A percentile compares a stretch with the other conserved stretches of the same genome.
Conservation (phyloP, 257 asterid genomes). For the Solanum chaucha region DNA sequence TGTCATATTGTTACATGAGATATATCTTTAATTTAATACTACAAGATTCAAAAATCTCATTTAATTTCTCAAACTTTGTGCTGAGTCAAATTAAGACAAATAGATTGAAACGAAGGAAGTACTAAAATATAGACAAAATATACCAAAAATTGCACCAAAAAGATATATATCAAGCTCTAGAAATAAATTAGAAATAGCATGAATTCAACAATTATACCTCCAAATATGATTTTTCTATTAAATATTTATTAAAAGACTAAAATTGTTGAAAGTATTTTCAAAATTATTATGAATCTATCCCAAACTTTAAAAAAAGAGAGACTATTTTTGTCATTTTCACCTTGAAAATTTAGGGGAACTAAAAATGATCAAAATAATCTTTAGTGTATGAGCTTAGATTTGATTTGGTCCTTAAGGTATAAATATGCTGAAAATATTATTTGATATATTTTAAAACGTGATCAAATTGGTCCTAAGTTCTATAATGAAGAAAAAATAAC, state of each 20-base stretch:
- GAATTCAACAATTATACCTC: no score
- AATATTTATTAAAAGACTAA: background rate
- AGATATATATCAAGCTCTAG: background rate
- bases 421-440: background rate
- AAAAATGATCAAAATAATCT: background rate
- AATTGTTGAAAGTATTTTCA: background rate
- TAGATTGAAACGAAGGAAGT: background rate
- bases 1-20: background rate
- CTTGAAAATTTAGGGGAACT: background rate
- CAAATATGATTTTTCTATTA: no score
- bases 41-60: background rate
- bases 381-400: background rate
- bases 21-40: background rate
- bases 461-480: background rate
- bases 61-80: background rate
- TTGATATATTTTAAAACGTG: background rate
- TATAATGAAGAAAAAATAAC: background rate
- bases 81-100: background rate
- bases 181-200: background rate
- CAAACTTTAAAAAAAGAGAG: background rate
- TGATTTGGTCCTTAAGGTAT: background rate
- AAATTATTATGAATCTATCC: background rate
- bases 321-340: background rate
- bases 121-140: background rate
- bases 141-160: no score